Percentiles rank a stretch among this genome's conserved stretches.
These are phyloP conservation scores for Aurantiochytrium sp. DNA, from an alignment of 108 stramenopile species.

Conservation along the genomic window DNA sequence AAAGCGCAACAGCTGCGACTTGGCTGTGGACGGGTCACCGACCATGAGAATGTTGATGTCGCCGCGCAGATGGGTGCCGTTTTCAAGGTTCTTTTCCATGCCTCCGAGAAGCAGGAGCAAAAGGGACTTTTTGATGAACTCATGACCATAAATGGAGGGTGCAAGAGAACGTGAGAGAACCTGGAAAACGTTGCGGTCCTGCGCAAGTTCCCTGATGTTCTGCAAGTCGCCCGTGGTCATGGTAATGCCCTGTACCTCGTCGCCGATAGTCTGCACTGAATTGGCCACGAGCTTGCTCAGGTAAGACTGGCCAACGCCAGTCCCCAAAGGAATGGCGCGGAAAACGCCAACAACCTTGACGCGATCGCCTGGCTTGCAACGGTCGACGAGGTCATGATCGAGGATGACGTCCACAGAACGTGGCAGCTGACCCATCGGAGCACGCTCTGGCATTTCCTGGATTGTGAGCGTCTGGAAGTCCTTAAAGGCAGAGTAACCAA, in stretches of 20 bases:
- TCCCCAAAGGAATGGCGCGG: slow-evolving; percentile 56
- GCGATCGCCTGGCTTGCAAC: slow-evolving; percentile 93
- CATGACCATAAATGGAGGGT: slow-evolving; percentile 95
- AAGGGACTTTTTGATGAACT: slow-evolving; percentile 88
- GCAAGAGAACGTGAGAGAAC: slow-evolving; percentile 72
- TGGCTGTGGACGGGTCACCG: slow-evolving; percentile 98
- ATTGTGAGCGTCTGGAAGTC: slow-evolving; percentile 90
- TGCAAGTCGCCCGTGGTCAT: slow-evolving; percentile 69
- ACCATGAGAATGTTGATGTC: slow-evolving; percentile 99
- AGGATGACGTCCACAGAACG: slow-evolving; percentile 80
- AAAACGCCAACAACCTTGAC: slow-evolving; percentile 79
- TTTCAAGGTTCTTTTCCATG: slow-evolving; percentile 86
- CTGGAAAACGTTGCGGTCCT: slow-evolving; percentile 62
- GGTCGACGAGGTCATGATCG: slow-evolving; percentile 85
- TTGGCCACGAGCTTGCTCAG: slow-evolving; percentile 90
- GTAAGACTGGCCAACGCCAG: slow-evolving; percentile 48
- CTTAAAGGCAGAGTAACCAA: slow-evolving; percentile 82
- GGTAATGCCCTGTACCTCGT: slow-evolving; percentile 67
- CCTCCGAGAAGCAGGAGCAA: slow-evolving; percentile 83
- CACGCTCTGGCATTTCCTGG: slow-evolving; percentile 78
- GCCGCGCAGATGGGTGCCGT: slow-evolving; percentile 94
- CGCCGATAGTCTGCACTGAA: slow-evolving; percentile 76
- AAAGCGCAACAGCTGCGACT: slow-evolving; percentile 87
- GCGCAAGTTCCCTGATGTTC: slow-evolving; percentile 66
- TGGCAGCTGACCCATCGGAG: slow-evolving; percentile 96